These are phyloP conservation scores for Colletotrichum graminicola DNA, from an alignment of 2,329 filamentous ascomycete genomes.

Conservation along the genomic window DNA sequence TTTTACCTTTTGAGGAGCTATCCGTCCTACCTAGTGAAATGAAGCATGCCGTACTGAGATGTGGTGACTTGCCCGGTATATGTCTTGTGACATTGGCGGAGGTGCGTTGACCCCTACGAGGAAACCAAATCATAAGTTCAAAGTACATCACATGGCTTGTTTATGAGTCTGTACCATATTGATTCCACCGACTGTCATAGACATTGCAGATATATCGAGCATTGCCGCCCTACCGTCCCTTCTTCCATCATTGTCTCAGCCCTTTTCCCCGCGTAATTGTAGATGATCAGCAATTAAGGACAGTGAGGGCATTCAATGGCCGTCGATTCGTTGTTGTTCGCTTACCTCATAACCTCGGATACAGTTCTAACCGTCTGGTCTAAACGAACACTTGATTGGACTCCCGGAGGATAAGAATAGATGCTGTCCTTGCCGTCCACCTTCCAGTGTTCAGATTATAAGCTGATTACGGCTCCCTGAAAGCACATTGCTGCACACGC, in stretches of 20 bases:
- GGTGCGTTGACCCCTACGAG: background rate
- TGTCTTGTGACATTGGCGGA: background rate
- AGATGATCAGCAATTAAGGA: background rate
- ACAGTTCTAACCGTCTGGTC: background rate
- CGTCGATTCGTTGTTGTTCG: background rate
- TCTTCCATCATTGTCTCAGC: background rate
- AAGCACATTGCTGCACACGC: background rate
- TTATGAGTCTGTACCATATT: background rate
- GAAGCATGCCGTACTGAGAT: background rate
- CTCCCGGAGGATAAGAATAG: background rate
- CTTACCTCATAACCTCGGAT: background rate
- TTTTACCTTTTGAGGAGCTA: background rate
- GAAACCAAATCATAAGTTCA: background rate
- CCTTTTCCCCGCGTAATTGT: background rate
- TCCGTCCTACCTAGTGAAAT: background rate
- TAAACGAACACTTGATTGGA: background rate
- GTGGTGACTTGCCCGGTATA: background rate
- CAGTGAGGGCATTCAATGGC: background rate
- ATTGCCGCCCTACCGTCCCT: background rate
- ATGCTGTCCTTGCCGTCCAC: too few species aligned
- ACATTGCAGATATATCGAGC: background rate
- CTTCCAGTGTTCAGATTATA: background rate
- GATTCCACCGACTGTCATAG: background rate
- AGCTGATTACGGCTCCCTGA: background rate
- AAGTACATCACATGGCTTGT: background rate